phyloP scores from a whole-genome alignment of 73 alveolate genomes.

The Blepharisma stoltei region DNA sequence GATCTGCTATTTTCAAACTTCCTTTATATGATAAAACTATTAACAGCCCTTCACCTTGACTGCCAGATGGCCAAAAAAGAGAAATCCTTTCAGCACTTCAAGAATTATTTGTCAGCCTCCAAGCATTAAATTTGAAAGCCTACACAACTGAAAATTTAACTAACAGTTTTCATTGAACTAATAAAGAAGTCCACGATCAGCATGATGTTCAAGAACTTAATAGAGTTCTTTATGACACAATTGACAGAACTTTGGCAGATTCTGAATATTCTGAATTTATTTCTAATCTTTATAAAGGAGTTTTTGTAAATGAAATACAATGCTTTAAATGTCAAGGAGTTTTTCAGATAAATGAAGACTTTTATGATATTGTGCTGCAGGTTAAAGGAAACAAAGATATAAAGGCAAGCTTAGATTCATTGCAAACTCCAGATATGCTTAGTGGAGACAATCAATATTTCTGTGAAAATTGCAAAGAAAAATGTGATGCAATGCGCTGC shows the following conservation, averaged over 20 bases:
- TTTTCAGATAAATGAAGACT: slow-evolving; percentile 77
- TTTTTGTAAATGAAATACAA: slow-evolving; percentile 60
- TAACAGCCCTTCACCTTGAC: slow-evolving; percentile 43
- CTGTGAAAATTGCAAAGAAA: slow-evolving; percentile 88
- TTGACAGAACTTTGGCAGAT: slow-evolving; percentile 78
- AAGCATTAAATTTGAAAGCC: slow-evolving; percentile 61
- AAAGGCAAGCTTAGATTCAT: slow-evolving; percentile 64
- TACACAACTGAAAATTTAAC: slow-evolving; percentile 31
- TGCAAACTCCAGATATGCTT: slow-evolving; percentile 66
- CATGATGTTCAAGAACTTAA: slow-evolving; percentile 82
- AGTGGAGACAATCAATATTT: slow-evolving; percentile 70
- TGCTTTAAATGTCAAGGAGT: slow-evolving; percentile 72
- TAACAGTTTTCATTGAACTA: slow-evolving; percentile 56
- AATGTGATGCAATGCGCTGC: slow-evolving; percentile 83
- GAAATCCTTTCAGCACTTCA: slow-evolving; percentile 79
- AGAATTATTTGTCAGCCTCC: slow-evolving; percentile 80
- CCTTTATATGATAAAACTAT: slow-evolving; percentile 74
- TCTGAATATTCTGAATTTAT: slow-evolving; percentile 77
- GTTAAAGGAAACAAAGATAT: slow-evolving; percentile 77
- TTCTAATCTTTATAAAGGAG: slow-evolving; percentile 69
- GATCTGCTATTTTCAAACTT: slow-evolving; percentile 73
- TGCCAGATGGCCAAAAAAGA: slow-evolving; percentile 76
- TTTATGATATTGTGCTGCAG: slow-evolving; percentile 75
- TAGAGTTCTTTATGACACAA: slow-evolving; percentile 50
- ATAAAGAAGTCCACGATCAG: slow-evolving; percentile 35